Evolutionary conservation across 2,329 filamentous ascomycete species (phyloP).

Genomic region (Scedosporium dehoogii): DNA sequence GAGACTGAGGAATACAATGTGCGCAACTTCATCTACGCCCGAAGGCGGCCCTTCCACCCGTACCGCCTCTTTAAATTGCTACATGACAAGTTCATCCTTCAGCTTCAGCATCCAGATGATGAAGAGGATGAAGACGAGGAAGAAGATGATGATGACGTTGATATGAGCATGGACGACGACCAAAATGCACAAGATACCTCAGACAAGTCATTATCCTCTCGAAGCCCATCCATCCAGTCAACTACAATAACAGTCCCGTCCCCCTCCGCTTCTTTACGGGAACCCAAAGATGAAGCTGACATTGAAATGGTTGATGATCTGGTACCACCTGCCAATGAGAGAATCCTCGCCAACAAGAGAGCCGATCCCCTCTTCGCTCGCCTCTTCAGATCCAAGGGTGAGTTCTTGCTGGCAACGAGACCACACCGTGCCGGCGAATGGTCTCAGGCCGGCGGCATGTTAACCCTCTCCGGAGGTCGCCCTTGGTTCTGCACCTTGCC

Average conservation of each 20-base stretch:
- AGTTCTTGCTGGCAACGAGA: slow-evolving; percentile 49
- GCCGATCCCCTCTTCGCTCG: slow-evolving; percentile 39
- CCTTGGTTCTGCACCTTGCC: slow-evolving; percentile 51
- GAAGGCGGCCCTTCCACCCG: slow-evolving; percentile 44
- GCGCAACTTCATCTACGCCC: slow-evolving; percentile 59
- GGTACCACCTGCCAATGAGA: slow-evolving; percentile 25
- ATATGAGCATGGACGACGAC: slow-evolving; percentile 12
- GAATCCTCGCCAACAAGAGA: slow-evolving; percentile 47
- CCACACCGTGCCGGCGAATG: slow-evolving; percentile 46
- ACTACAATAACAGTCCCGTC: slow-evolving; percentile 11
- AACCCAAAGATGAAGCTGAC: slow-evolving; percentile 7
- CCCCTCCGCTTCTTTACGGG: not conserved
- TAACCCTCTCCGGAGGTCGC: slow-evolving; percentile 46
- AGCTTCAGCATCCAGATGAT: slow-evolving; percentile 31
- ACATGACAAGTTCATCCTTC: slow-evolving; percentile 40
- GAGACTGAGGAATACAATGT: slow-evolving; percentile 67
- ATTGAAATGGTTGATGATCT: slow-evolving; percentile 12
- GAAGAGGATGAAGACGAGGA: slow-evolving; percentile 24
- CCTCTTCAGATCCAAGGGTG: slow-evolving; percentile 54
- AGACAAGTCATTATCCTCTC: slow-evolving; percentile 4
- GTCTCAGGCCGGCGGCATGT: slow-evolving; percentile 56
- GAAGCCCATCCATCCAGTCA: slow-evolving; percentile 6
- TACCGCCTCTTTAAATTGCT: slow-evolving; percentile 32
- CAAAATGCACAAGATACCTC: slow-evolving; percentile 15
- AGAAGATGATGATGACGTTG: slow-evolving; percentile 16